Percentiles rank a stretch among this genome's conserved stretches.
These are phyloP conservation scores for Urtica urens DNA, from an alignment of 306 rosid genomes.

Conservation along the genomic window DNA sequence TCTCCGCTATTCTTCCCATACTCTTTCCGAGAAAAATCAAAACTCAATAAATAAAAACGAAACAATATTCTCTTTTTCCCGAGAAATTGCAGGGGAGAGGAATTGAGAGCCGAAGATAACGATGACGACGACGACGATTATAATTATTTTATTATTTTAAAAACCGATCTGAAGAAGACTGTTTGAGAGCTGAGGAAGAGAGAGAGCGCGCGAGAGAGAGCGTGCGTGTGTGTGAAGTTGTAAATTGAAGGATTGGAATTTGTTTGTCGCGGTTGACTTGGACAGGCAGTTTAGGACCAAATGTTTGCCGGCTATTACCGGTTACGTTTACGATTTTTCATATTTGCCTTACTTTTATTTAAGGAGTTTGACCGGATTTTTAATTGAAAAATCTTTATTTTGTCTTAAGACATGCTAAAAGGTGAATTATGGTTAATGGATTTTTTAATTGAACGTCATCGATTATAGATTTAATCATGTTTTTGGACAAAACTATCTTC, in stretches of 20 bases:
- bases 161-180: constrained; percentile 23
- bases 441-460: too few relatives aligned
- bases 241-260: constrained; percentile 13
- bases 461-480: too few relatives aligned
- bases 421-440: too few relatives aligned
- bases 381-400: neutral
- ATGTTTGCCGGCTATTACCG: constrained; percentile 22
- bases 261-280: constrained; percentile 19
- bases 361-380: too few relatives aligned
- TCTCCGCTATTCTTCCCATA: constrained; percentile 21
- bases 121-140: too few relatives aligned
- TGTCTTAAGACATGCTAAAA: neutral
- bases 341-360: neutral
- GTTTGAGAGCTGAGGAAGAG: constrained; percentile 4
- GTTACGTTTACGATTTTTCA: neutral
- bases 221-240: constrained; percentile 9
- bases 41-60: too few relatives aligned
- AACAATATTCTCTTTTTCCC: too few relatives aligned
- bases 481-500: too few relatives aligned
- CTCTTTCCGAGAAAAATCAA: constrained; percentile 18
- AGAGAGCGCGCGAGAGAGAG: constrained; percentile 12
- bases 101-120: constrained; percentile 4
- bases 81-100: constrained; percentile 29
- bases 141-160: too few relatives aligned
- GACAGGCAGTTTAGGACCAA: constrained; percentile 15